Percentiles rank a stretch among this genome's conserved stretches.
phyloP scores from a whole-genome alignment of 148 eudicot genomes.

The Fagopyrum tataricum region DNA sequence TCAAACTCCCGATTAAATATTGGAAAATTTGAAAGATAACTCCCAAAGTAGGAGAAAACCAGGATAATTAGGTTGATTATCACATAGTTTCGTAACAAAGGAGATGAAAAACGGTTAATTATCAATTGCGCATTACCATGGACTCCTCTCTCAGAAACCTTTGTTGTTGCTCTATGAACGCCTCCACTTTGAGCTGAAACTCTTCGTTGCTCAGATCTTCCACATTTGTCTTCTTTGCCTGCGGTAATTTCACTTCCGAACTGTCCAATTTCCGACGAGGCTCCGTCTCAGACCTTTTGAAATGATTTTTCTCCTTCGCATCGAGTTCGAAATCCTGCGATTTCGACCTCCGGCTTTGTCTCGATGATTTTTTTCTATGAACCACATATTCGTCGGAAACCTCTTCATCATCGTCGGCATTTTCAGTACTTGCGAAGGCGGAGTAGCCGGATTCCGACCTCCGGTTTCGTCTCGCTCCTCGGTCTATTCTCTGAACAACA shows the following conservation, averaged over 20 bases:
- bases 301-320: background rate
- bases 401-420: background rate
- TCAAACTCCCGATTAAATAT: background rate
- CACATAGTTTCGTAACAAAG: background rate
- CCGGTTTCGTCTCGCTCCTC: background rate
- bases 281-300: conserved; percentile 15
- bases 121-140: background rate
- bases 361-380: background rate
- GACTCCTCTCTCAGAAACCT: conserved; percentile 27
- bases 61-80: background rate
- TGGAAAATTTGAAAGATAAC: background rate
- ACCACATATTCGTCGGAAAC: background rate
- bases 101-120: background rate
- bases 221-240: conserved; percentile 19
- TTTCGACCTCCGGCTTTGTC: conserved; percentile 7
- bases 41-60: background rate
- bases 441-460: background rate
- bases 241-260: background rate
- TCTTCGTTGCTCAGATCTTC: conserved; percentile 61
- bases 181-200: conserved; percentile 49
- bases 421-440: too few relatives aligned
- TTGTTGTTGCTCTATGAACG: conserved; percentile 45
- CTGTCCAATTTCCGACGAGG: conserved; percentile 18
- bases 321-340: background rate
- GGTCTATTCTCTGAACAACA: background rate